Conservation (phyloP, 2,329 filamentous ascomycete species). For the Mycocentrospora acerina region DNA sequence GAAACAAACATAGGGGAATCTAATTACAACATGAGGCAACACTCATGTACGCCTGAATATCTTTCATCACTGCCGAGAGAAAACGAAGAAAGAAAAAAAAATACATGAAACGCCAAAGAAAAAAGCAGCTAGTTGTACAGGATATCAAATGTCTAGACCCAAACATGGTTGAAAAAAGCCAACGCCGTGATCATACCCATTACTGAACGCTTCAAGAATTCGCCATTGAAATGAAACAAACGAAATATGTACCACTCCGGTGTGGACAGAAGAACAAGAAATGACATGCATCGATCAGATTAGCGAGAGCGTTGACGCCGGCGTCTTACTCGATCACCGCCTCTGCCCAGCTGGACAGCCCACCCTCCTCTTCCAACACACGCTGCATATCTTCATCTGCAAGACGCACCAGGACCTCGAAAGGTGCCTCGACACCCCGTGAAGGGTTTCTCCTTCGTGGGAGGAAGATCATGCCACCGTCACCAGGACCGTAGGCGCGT, state of each 20-base stretch:
- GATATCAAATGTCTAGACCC: constrained; percentile 36
- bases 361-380: constrained; percentile 29
- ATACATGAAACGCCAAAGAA: constrained; percentile 10
- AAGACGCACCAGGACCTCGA: constrained; percentile 38
- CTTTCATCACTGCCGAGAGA: background rate
- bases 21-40: background rate
- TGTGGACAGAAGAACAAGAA: too few species aligned
- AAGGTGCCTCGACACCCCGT: constrained; percentile 32
- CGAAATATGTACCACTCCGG: too few species aligned
- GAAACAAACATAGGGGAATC: too few species aligned
- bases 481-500: constrained; percentile 28
- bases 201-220: constrained; percentile 19
- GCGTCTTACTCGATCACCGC: constrained; percentile 22
- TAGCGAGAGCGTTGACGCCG: background rate
- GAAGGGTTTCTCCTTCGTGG: constrained; percentile 26
- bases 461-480: constrained; percentile 40
- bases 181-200: constrained; percentile 21
- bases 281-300: too few species aligned
- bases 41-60: too few species aligned
- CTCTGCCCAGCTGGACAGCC: constrained; percentile 32
- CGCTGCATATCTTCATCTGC: constrained; percentile 37
- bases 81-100: constrained; percentile 2
- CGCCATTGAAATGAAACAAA: too few species aligned
- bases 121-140: constrained; percentile 33
- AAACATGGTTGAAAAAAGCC: constrained; percentile 11